Evolutionary conservation across 2,329 filamentous ascomycete species (phyloP).

Genomic region (Celoporthe dispersa): DNA sequence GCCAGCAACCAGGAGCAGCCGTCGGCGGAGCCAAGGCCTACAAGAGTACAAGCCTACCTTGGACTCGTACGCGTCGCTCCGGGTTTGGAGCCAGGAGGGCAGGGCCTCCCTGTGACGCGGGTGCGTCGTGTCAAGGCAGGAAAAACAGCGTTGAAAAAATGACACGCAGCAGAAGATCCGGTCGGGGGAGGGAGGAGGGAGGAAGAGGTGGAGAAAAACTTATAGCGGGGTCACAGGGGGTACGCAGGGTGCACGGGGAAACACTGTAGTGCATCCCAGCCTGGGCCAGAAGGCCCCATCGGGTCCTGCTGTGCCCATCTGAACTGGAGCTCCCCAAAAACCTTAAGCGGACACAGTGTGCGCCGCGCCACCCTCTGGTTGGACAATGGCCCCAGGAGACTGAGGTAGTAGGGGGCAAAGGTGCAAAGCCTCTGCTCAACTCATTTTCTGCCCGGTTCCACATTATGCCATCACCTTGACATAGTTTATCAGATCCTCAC

Average conservation of each 20-base stretch:
- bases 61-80: neutral
- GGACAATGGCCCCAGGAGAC: neutral
- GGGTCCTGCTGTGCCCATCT: neutral
- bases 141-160: neutral
- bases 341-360: constrained; percentile 4
- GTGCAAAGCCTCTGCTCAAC: neutral
- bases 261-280: neutral
- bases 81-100: neutral
- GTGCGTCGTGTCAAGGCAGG: neutral
- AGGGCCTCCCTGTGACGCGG: neutral
- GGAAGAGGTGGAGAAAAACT: neutral
- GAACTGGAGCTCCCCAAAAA: constrained; percentile 2
- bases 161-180: neutral
- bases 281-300: neutral
- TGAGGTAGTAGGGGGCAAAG: constrained; percentile 7
- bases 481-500: constrained; percentile 12
- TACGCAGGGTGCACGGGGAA: neutral
- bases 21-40: neutral
- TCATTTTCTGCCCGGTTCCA: neutral
- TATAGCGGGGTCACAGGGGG: neutral
- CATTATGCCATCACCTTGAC: constrained; percentile 7
- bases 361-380: neutral
- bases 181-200: neutral
- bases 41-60: neutral
- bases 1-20: neutral